Evolutionary conservation across 345 rosid genomes (phyloP).

Genomic region (Eucalyptus tenuipes): DNA sequence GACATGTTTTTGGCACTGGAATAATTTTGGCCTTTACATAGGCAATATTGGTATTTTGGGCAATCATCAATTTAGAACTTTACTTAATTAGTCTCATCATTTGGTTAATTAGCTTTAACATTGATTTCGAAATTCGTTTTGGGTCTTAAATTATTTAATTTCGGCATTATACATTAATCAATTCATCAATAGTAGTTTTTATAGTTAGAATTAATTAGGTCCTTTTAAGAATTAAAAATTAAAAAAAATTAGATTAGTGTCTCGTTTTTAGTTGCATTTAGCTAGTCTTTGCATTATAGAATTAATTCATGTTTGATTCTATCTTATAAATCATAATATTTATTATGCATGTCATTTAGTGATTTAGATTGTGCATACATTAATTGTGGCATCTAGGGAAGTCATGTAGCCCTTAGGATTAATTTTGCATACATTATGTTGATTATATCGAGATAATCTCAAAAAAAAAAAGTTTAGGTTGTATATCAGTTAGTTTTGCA

Average conservation of each 20-base stretch:
- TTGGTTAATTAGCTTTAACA: neutral
- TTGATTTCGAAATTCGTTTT: neutral
- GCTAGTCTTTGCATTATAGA: neutral
- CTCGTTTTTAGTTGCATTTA: neutral
- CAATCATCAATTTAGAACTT: neutral
- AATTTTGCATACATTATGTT: neutral
- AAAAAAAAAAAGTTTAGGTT: neutral
- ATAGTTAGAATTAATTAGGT: neutral
- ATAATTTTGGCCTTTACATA: neutral
- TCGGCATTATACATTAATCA: neutral
- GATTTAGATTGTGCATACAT: neutral
- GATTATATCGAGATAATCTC: neutral
- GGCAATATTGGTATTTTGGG: neutral
- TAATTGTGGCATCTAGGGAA: neutral
- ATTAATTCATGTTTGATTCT: neutral
- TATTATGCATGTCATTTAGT: neutral
- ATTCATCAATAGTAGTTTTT: neutral
- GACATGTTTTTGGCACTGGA: neutral
- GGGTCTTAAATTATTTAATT: neutral
- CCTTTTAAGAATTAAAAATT: neutral
- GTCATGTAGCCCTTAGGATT: neutral
- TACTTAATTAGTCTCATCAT: neutral
- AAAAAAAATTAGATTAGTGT: rapidly evolving
- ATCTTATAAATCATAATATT: neutral
- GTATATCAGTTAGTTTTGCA: neutral